A percentile compares a stretch with the other conserved stretches of the same genome.
Conservation (phyloP, 805 yeast species). For the Lachancea dasiensis region DNA sequence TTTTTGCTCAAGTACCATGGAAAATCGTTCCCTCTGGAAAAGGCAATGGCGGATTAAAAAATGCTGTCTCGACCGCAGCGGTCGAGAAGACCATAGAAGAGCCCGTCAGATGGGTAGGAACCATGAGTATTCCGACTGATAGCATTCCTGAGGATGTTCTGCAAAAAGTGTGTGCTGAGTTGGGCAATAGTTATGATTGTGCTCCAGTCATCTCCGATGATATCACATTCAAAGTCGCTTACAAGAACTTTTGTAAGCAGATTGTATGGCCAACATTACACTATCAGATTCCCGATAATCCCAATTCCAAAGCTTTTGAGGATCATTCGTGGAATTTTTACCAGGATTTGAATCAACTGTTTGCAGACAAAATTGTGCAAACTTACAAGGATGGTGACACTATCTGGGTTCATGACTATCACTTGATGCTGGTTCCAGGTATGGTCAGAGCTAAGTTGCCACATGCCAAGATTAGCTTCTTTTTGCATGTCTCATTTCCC, state of each 20-base stretch:
- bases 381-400: constrained; percentile 68
- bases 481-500: constrained; percentile 91
- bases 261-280: constrained; percentile 93
- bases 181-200: constrained; percentile 46
- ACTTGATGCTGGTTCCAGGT: constrained; percentile 75
- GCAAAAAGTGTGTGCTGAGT: constrained; percentile 43
- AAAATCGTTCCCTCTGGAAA: constrained; percentile 56
- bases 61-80: constrained; percentile 67
- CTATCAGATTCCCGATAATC: constrained; percentile 93
- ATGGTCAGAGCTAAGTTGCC: constrained; percentile 72
- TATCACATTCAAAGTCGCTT: constrained; percentile 80
- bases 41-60: constrained; percentile 85
- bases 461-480: constrained; percentile 82
- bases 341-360: constrained; percentile 61
- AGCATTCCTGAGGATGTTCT: constrained; percentile 56
- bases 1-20: constrained; percentile 60
- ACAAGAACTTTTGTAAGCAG: constrained; percentile 86
- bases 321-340: constrained; percentile 92
- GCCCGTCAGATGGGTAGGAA: constrained; percentile 74
- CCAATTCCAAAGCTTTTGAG: constrained; percentile 89
- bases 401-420: constrained; percentile 94
- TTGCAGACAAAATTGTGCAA: constrained; percentile 70
- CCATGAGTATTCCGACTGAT: constrained; percentile 87
- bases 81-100: constrained; percentile 34
- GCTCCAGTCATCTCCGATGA: constrained; percentile 72